Conservation (phyloP, 768 basidiomycete species). For the Pleurotus pulmonarius region DNA sequence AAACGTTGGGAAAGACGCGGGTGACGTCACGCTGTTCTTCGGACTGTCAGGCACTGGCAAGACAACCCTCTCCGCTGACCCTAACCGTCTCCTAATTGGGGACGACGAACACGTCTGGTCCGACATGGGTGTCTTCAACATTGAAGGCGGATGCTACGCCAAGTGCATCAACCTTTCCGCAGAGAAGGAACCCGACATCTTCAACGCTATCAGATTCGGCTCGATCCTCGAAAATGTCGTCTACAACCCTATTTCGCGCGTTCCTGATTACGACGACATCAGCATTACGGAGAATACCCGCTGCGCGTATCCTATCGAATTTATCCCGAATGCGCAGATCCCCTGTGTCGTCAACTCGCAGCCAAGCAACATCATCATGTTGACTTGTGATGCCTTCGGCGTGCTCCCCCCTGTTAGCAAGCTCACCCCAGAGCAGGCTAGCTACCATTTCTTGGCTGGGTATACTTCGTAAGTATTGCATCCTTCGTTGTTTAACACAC, state of each 20-base stretch:
- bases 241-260: conserved; percentile 79
- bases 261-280: conserved; percentile 93
- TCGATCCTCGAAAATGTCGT: conserved; percentile 99
- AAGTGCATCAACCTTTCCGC: conserved; percentile 95
- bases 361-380: conserved; percentile 93
- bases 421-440: conserved; percentile 90
- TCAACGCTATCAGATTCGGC: conserved; percentile 90
- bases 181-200: conserved; percentile 99
- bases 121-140: conserved; percentile 98
- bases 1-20: conserved; percentile 85
- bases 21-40: conserved; percentile 98
- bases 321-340: conserved; percentile 91
- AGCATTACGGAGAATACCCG: conserved; percentile 99
- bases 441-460: conserved; percentile 96
- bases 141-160: conserved; percentile 99
- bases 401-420: conserved; percentile 95
- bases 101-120: conserved; percentile 99
- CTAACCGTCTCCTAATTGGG: conserved; percentile 89
- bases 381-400: conserved; percentile 98
- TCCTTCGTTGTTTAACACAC: too few relatives aligned
- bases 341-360: conserved; percentile 86
- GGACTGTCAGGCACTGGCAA: conserved; percentile 98
- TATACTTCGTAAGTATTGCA: conserved; percentile 75
- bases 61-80: conserved; percentile 97
- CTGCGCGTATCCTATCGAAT: conserved; percentile 98